Evolutionary conservation across 192 early-diverging fungal species (phyloP).

Genomic region (Thoreauomyces humboldtii): DNA sequence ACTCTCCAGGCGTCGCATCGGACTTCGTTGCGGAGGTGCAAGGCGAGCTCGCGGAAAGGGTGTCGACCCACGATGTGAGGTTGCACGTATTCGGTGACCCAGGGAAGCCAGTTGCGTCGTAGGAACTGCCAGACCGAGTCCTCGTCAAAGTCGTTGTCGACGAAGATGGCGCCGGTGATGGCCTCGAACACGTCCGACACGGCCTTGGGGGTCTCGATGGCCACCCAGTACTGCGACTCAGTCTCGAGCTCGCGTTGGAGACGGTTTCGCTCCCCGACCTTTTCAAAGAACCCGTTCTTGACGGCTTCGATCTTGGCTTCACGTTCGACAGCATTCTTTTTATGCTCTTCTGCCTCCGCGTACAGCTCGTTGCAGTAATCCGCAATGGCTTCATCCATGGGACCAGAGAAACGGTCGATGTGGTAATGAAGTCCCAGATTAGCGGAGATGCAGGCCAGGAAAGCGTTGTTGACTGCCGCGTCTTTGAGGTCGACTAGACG

Average conservation of each 20-base stretch:
- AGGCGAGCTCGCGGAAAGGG: conserved; percentile 27
- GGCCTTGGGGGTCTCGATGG: conserved; percentile 78
- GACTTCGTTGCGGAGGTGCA: conserved; percentile 5
- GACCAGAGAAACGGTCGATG: conserved; percentile 62
- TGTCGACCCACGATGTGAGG: conserved; percentile 28
- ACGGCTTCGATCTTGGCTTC: background rate
- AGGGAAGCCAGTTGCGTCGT: conserved; percentile 22
- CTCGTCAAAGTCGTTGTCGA: conserved; percentile 74
- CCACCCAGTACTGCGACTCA: conserved; percentile 61
- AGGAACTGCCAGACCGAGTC: conserved; percentile 41
- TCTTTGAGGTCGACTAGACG: conserved; percentile 60
- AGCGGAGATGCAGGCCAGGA: conserved; percentile 71
- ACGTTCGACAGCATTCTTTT: background rate
- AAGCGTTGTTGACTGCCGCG: conserved; percentile 74
- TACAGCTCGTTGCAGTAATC: conserved; percentile 32
- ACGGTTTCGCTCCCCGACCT: background rate
- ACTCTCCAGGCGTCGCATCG: conserved; percentile 26
- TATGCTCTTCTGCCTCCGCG: background rate
- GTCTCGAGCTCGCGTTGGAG: conserved; percentile 8
- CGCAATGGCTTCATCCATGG: conserved; percentile 54
- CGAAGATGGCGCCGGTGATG: conserved; percentile 79
- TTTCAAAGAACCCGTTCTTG: background rate
- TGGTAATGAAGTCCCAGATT: conserved; percentile 61
- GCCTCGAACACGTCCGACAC: conserved; percentile 87
- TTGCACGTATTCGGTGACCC: conserved; percentile 24